Base-by-base conservation (phyloP, 2,329 filamentous ascomycete genomes). In the Paraphaeosphaeria sporulosa region DNA sequence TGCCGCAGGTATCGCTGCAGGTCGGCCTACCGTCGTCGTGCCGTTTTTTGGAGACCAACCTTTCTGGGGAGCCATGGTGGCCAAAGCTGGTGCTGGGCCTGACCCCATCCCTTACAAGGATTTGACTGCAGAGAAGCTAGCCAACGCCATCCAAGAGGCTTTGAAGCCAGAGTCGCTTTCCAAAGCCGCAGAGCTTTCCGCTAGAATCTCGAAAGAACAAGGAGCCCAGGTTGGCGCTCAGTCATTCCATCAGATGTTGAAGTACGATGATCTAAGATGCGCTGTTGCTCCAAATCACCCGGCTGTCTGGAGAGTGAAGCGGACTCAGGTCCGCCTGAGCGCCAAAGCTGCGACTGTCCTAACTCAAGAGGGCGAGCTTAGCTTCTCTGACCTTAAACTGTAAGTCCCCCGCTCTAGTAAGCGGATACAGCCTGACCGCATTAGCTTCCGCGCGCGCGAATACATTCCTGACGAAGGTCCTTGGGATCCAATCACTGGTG, bases 1-100 rank as follows among this genome's bases (percentile, higher is more conserved):
- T 1, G 92, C 93, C 1, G 91, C 92, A 0, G 93, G 93, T n/a
- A 91, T 96, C 62, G 86, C 90, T 19, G 86, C 89, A 1, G 93
- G 92, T 25, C 89, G 89, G 56, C 93, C 93, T 1, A 96, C 93
- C 0, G 86, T 95, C 1, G 85, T 96, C 2, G 88, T 96, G 0
- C 93, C 93, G 0, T 96, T 96, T 80, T 96, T 80, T 50, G 78
- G 78, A 21, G 77, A 79, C 50, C 77, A 79, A 51, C 74, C 76
- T 2, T 80, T 79, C 58, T 80, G 78, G 78, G 78, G 78, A 53
- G 69, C 76, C 12, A 79, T 80, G 78, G 74, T 78, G 1, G 74
- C 76, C 19, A 71, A 71, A 56, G 78, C 78, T 44, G 78, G 78
- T 19, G 78, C 78, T 51, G 78, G 78, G 8, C 78, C 78, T 19